Base-by-base conservation (phyloP, 345 rosid genomes). In the Brassica incana region DNA sequence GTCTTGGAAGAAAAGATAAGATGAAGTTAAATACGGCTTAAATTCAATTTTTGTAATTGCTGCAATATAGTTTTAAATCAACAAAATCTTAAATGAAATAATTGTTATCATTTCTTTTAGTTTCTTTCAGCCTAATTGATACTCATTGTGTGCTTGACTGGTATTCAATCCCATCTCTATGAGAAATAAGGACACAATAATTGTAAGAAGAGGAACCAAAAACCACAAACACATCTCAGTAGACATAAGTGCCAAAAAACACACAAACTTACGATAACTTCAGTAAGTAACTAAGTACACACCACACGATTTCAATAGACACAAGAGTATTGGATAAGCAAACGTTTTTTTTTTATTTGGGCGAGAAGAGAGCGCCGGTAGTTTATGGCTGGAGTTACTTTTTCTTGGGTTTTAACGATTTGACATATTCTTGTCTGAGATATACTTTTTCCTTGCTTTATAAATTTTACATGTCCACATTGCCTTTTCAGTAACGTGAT, bases 1-100 rank as follows among this genome's bases (percentile, higher is more conserved):
- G 84, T 82, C 90, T 5, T 93, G 96, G 96, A 74, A 64, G 77
- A 2, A 36, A 2, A 2, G 12, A 40, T 40, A 40, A 10, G 3
- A 6, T 38, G 48, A 45, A 11, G 54, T 45, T 11, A 45, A 45
- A 3, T 11, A 45, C n/a, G 5, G n/a, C 3, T 4, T 45, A 2
- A 11, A 11, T 11, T 56, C 27, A 2, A 56, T 7, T 6, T 3
- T 6, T 56, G 61, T 56, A 56, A 2, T 56, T 54, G 23, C 9
- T 50, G 18, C 56, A 52, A 18, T 45, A 12, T 12, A 45, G 54
- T 12, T 54, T 54, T 11, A 45, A 10, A 45, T 45, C 54, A 45
- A 45, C 8, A 40, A 5, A 4, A 1, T 45, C 50, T 54, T 15
- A 16, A 54, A 16, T 54, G 9, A 11, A 45, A 45, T 48, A 52